These are phyloP conservation scores for Irpex rosettiformis DNA, from an alignment of 1,284 basidiomycete genomes.

Conservation along the genomic window DNA sequence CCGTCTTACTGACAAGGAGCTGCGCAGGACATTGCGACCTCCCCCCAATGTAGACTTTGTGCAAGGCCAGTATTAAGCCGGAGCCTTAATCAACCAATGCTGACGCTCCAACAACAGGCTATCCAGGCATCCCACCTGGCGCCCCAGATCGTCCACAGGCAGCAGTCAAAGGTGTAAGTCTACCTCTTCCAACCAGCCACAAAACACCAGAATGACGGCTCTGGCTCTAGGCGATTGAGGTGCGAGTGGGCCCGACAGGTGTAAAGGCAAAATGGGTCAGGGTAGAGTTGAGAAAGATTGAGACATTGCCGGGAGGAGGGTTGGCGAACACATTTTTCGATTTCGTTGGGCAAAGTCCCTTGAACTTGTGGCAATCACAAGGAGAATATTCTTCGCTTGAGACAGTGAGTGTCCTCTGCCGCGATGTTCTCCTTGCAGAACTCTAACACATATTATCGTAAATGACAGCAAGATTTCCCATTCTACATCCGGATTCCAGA, in stretches of 20 bases:
- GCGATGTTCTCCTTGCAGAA: not conserved
- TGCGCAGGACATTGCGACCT: conserved; percentile 63
- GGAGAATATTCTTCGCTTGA: conserved; percentile 69
- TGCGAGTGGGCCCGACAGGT: conserved; percentile 68
- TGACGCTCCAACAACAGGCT: conserved; percentile 44
- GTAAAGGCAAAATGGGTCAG: conserved; percentile 88
- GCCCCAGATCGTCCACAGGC: conserved; percentile 70
- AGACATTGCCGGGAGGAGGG: conserved; percentile 73
- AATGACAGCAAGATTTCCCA: conserved; percentile 61
- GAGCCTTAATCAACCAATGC: conserved; percentile 8
- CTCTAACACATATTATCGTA: conserved; percentile 4
- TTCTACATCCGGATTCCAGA: conserved; percentile 86
- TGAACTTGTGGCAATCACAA: conserved; percentile 66
- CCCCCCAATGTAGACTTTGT: conserved; percentile 84
- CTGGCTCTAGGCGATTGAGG: conserved; percentile 67
- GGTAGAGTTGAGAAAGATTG: conserved; percentile 84
- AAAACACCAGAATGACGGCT: conserved; percentile 3
- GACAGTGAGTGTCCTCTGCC: conserved; percentile 47
- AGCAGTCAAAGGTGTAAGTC: conserved; percentile 72
- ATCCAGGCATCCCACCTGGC: conserved; percentile 76
- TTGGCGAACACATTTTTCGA: conserved; percentile 67
- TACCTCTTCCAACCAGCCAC: conserved; percentile 5
- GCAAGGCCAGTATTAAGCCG: conserved; percentile 46
- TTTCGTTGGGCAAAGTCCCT: conserved; percentile 67
- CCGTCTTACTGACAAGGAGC: not conserved